Base-by-base conservation (phyloP, 169 alveolate species). In the Cryptosporidium parvum region DNA sequence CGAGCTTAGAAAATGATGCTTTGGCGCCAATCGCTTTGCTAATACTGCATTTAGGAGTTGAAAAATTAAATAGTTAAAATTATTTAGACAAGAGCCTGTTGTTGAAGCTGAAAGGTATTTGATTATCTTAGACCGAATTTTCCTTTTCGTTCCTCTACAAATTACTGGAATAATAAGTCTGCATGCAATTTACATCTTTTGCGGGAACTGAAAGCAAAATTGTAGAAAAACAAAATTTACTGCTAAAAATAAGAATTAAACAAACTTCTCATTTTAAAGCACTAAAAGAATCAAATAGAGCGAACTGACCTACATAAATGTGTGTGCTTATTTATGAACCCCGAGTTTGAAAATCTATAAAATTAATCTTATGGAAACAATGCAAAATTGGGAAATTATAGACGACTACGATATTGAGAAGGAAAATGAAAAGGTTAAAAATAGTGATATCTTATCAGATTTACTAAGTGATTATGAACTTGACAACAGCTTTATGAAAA, bases 331-430 rank as follows among this genome's bases (percentile, higher is more conserved):
- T 1, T 3, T 1, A 48, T 14, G 12, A 48, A 48, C 21, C 23
- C 12, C 23, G 3, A 48, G 18, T 21, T 48, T 48, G 56, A 48
- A 16, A 3, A 14, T 48, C 18, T 23, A 12, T 16, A 16, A 10
- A 10, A 48, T 48, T 48, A 48, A 3, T 14, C 0, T 5, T 48
- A 1, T 4, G 0, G 3, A 16, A 29, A 65, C 8, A 33, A 73
- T 73, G 86, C 86, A 73, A 21, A 73, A 73, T 52, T 73, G 86
- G 86, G 86, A 73, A 53, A 56, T 73, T 37, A 16, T 59, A 33
- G 71, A 73, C 23, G 52, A 26, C 33, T 53, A 16, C 33, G 33
- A 56, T 56, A 12, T 58, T 23, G 29, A 52, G 7, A 45, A 52
- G 33, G 39, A 53, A 52, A 33, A 18, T 29, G 70, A 52, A 53